Base-by-base conservation (phyloP, 1,139 yeast genomes). In the Blastobotrys aristatus region DNA sequence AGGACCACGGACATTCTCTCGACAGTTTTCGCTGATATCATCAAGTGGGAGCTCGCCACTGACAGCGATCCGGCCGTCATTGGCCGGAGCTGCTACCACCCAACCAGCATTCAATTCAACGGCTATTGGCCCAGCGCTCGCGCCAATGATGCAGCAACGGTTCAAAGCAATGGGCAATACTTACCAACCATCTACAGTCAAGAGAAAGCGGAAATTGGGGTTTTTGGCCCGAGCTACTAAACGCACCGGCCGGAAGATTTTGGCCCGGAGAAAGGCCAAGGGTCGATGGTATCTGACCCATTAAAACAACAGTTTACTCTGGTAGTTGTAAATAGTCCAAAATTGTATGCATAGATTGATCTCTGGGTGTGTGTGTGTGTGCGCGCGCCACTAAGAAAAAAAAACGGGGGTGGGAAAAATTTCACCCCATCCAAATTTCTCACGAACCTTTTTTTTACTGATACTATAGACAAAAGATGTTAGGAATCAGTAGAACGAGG, bases 221-320 rank as follows among this genome's bases (percentile, higher is more conserved):
- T 92, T 90, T 59, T 73, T 92, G 61, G 92, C 96, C n/a, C 80
- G 97, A 63, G 77, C 85, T 67, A 79, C 82, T 63, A 70, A 84
- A n/a, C 79, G 76, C 57, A 77, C 80, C 35, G 97, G 97, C 10
- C 78, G 90, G 58, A 86, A 83, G 64, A 77, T 92, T 42, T 71
- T 92, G 51, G 78, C 78, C 49, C 77, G 94, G 65, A 79, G 98
- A 68, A 82, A 72, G 62, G 84, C 80, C 38, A 92, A 92, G 71
- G 97, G 96, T 8, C 80, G 98, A 69, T 90, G 97, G 97, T 89
- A 80, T 63, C 71, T 92, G 60, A 75, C 95, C 42, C 95, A 92
- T 63, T 90, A 70, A 66, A 53, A 16, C 27, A 27, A n/a, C n/a
- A n/a, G n/a, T n/a, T n/a, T n/a, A n/a, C n/a, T n/a, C n/a, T 32